Evolutionary conservation across 2,329 filamentous ascomycete species (phyloP).

Genomic region (Alternaria dauci): DNA sequence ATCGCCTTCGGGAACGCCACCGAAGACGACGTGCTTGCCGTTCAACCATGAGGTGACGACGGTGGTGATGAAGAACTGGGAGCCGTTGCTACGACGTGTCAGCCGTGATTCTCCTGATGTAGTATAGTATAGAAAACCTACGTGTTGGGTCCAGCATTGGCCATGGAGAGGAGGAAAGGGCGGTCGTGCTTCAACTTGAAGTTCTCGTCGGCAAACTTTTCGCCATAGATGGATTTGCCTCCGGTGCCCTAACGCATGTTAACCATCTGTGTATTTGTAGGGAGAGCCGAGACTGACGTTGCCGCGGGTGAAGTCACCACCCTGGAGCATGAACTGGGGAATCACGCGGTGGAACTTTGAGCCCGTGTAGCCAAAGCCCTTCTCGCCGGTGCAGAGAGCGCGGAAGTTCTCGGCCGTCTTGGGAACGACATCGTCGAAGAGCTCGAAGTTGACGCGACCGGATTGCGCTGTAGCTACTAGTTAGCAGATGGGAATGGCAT

Average conservation of each 20-base stretch:
- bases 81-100: conserved; percentile 66
- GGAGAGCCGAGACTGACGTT: conserved; percentile 70
- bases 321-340: conserved; percentile 93
- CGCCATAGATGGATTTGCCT: conserved; percentile 93
- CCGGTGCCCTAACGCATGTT: conserved; percentile 73
- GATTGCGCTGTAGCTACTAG: conserved; percentile 65
- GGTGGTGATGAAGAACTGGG: conserved; percentile 77
- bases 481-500: conserved; percentile 18
- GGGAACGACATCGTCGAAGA: conserved; percentile 86
- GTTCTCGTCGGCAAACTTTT: conserved; percentile 96
- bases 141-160: conserved; percentile 95
- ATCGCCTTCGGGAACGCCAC: conserved; percentile 69
- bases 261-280: conserved; percentile 21
- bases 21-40: conserved; percentile 85
- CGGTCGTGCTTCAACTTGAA: conserved; percentile 77
- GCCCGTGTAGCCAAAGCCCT: conserved; percentile 83
- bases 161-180: conserved; percentile 89
- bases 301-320: conserved; percentile 91
- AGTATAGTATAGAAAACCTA: conserved; percentile 49
- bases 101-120: conserved; percentile 9
- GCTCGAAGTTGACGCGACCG: conserved; percentile 87
- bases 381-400: conserved; percentile 80
- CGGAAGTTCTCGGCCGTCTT: conserved; percentile 89
- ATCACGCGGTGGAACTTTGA: conserved; percentile 94
- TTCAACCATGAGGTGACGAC: conserved; percentile 74